Percentiles rank a stretch among this genome's conserved stretches.
Evolutionary conservation across 306 rosid species (phyloP).

Genomic region (Oxytropis ochrocephala): DNA sequence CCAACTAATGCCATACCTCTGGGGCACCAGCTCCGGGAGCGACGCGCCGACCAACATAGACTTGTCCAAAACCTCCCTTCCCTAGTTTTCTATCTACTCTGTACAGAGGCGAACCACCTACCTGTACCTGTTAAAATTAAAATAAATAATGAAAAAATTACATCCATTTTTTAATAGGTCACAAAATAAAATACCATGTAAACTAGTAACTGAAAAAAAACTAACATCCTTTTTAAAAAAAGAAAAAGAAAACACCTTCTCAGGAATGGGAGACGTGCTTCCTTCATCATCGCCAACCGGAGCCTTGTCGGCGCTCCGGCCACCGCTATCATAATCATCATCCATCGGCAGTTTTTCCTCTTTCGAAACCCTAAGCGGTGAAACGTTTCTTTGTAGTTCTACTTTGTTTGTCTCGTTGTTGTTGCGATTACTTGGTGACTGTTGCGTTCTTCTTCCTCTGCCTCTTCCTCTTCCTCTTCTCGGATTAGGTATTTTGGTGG

Average conservation of each 20-base stretch:
- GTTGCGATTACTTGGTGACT: constrained; percentile 6
- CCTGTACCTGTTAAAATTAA: constrained; percentile 58
- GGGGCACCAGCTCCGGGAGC: constrained; percentile 60
- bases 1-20: constrained; percentile 45
- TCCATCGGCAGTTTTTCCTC: constrained; percentile 43
- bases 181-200: background rate
- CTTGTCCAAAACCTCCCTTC: constrained; percentile 97
- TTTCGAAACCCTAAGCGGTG: constrained; percentile 24
- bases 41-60: constrained; percentile 74
- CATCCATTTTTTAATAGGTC: background rate
- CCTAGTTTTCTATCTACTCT: constrained; percentile 72
- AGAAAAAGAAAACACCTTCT: constrained; percentile 46
- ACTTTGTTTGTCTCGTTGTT: background rate
- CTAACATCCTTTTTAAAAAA: too few relatives aligned
- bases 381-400: background rate
- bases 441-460: constrained; percentile 14
- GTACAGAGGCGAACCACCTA: constrained; percentile 87
- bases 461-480: constrained; percentile 17
- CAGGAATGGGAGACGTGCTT: constrained; percentile 65
- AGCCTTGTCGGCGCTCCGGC: constrained; percentile 52
- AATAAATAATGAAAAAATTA: background rate
- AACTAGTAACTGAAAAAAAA: background rate
- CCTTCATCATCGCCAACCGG: constrained; percentile 63
- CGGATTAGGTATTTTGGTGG: constrained; percentile 14
- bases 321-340: constrained; percentile 55